Base-by-base conservation (phyloP, 2,329 filamentous ascomycete species). In the Aspergillus luchuensis region DNA sequence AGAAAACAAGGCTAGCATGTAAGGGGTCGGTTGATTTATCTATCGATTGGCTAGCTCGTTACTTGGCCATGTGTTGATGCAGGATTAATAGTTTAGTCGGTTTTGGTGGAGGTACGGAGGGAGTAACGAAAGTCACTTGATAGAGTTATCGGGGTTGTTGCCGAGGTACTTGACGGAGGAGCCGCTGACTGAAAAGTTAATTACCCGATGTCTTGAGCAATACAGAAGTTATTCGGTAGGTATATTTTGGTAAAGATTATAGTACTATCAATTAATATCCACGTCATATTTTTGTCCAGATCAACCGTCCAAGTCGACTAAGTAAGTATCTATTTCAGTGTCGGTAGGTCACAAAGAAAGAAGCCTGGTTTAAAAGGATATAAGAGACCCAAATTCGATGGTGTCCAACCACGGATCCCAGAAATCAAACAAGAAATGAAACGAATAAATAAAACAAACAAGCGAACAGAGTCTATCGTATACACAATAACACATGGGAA, bases 381-480 rank as follows among this genome's bases (percentile, higher is more conserved):
- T 30, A 33, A 17, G 47, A 30, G n/a, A 50, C 17, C 25, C 28
- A 23, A 33, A 10, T 28, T 11, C 15, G n/a, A 50, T 28, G 47
- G 47, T 17, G 47, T 50, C 47, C 47, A 28, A 50, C 47, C 47
- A 30, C 8, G 23, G 25, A 28, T n/a, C 13, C 47, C 47, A 48
- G 39, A 41, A 25, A 50, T 15, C 36, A 59, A 45, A 43, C 30
- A 48, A 39, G 36, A 41, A 36, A 36, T 36, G 33, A 13, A 5
- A 36, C 33, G 33, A 36, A 2, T 13, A 36, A 13, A 13, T 36
- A 13, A 13, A 30, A 57, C 33, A 56, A 56, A 19, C 51, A 56
- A 10, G 33, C 33, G 33, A 52, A 49, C 60, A 45, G 45, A 66
- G 58, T 63, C 65, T 68, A 68, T 68, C 55, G 38, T 67, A 65